phyloP scores from a whole-genome alignment of 192 early-diverging fungal genomes.

The Cladochytrium replicatum region DNA sequence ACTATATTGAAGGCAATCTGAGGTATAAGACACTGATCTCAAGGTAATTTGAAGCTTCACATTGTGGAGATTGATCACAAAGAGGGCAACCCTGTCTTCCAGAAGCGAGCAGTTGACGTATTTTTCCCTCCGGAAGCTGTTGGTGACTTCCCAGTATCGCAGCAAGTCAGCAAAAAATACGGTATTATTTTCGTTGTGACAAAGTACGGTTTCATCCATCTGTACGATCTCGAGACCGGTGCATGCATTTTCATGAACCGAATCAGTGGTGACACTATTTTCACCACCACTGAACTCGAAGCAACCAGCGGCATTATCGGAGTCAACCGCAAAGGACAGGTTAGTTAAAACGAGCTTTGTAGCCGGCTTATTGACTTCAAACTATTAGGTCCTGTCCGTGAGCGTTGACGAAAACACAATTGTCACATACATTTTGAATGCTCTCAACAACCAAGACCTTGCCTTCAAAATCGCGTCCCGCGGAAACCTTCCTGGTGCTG shows the following conservation, averaged over 20 bases:
- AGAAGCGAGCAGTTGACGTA: slow-evolving; percentile 84
- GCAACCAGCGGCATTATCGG: slow-evolving; percentile 80
- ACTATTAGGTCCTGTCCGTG: slow-evolving; percentile 81
- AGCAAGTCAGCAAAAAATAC: slow-evolving; percentile 93
- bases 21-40: too few species aligned
- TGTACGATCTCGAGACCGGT: slow-evolving; percentile 93
- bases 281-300: slow-evolving; percentile 88
- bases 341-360: slow-evolving; percentile 12
- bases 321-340: slow-evolving; percentile 93
- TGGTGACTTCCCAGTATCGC: slow-evolving; percentile 90
- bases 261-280: slow-evolving; percentile 94
- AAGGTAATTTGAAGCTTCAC: slow-evolving; percentile 69
- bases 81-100: slow-evolving; percentile 80
- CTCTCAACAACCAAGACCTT: slow-evolving; percentile 75
- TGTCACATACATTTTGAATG: slow-evolving; percentile 82
- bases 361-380: slow-evolving; percentile 1
- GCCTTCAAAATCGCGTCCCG: slow-evolving; percentile 84
- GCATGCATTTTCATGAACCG: slow-evolving; percentile 96
- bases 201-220: slow-evolving; percentile 95
- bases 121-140: slow-evolving; percentile 93
- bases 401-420: slow-evolving; percentile 81
- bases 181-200: slow-evolving; percentile 92
- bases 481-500: slow-evolving; percentile 84
- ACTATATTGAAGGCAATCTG: too few species aligned
- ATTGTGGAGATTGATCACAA: slow-evolving; percentile 94